These are phyloP conservation scores for Colletotrichum sp. DNA, from an alignment of 2,329 filamentous ascomycete genomes.

Conservation along the genomic window DNA sequence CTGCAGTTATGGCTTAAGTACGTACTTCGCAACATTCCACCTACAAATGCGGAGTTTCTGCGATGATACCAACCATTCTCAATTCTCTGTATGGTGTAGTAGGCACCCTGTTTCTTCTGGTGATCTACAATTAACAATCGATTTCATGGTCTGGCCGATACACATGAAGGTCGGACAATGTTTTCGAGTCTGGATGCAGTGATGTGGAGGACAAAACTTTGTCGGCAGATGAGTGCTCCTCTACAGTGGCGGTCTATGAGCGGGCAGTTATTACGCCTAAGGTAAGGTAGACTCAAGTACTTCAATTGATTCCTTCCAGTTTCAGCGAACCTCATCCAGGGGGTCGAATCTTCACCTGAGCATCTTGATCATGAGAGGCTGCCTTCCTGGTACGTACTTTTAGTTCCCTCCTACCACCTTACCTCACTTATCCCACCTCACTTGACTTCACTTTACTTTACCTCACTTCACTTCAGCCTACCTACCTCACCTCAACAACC, in stretches of 20 bases:
- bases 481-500: not conserved
- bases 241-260: not conserved
- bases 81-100: not conserved
- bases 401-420: not conserved
- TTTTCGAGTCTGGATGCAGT: not conserved
- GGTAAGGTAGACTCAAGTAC: not conserved
- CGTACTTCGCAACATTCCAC: too few relatives aligned
- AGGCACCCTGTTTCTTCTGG: rapidly evolving
- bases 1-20: too few relatives aligned
- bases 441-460: not conserved
- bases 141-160: not conserved
- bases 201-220: rapidly evolving
- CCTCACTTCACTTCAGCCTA: not conserved
- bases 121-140: too few relatives aligned
- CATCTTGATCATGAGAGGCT: not conserved
- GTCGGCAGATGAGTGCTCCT: too few relatives aligned
- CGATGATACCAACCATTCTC: not conserved
- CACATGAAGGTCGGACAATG: not conserved
- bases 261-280: rapidly evolving
- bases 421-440: not conserved
- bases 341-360: not conserved
- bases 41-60: not conserved
- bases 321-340: not conserved
- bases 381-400: not conserved
- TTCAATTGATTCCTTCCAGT: not conserved